phyloP scores from a whole-genome alignment of 331 rosid species.

The Pyrus hybrid region DNA sequence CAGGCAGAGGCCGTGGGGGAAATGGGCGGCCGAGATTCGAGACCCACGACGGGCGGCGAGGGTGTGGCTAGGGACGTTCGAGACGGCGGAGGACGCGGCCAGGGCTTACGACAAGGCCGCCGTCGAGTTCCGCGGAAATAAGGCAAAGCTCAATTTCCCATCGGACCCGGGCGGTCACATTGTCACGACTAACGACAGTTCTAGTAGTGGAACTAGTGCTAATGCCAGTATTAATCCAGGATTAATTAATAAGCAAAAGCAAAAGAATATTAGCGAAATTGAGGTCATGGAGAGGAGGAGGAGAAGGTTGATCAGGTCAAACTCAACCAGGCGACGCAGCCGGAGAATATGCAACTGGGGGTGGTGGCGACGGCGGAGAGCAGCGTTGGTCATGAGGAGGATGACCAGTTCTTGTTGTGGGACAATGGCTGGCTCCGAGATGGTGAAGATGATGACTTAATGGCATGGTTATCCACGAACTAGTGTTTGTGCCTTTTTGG shows the following conservation, averaged over 20 bases:
- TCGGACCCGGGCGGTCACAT: constrained; percentile 3
- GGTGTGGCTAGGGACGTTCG: constrained; percentile 62
- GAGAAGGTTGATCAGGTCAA: neutral
- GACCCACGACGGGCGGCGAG: constrained; percentile 32
- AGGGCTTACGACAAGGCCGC: constrained; percentile 52
- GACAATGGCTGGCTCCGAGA: neutral
- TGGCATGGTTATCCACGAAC: no score
- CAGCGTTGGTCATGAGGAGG: neutral
- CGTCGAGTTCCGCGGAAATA: constrained; percentile 39
- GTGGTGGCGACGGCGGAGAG: neutral
- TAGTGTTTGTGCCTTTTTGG: no score
- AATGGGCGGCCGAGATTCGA: constrained; percentile 64
- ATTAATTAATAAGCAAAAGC: neutral
- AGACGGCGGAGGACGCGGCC: constrained; percentile 51
- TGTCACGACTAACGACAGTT: neutral
- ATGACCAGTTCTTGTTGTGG: neutral
- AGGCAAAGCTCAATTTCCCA: constrained; percentile 47
- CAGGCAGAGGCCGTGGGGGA: constrained; percentile 68
- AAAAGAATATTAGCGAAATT: neutral
- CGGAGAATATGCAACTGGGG: neutral
- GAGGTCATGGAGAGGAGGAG: neutral
- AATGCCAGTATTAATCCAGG: neutral
- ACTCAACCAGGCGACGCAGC: neutral
- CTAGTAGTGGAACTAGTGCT: neutral
- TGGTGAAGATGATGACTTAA: neutral